Base-by-base conservation (phyloP, 192 early-diverging fungal genomes). In the Polychytrium aggregatum region DNA sequence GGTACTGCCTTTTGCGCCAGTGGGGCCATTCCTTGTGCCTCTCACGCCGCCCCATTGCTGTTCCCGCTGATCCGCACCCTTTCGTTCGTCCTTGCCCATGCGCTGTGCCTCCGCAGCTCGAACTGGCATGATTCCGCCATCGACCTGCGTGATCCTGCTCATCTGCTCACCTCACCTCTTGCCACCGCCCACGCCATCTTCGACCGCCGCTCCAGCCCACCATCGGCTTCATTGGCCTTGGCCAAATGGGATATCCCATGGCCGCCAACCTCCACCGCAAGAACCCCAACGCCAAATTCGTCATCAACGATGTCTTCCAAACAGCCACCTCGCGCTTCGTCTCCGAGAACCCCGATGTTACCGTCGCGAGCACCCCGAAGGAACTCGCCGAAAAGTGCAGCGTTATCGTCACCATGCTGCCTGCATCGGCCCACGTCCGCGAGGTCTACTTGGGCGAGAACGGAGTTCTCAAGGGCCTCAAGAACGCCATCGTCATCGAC, bases 351-450 rank as follows among this genome's bases (percentile, higher is more conserved):
- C 41, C 71, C 28, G 52, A 60, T 35, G 68, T 78, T 27, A 59
- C 59, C 22, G 56, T 68, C 17, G 87, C 79, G 8, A 59, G 57
- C n/a, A 78, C 70, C 1, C 83, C 85, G 2, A 53, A 63, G 17
- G 84, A 90, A 21, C 50, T 97, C 5, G 90, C 88, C 0, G 68
- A 72, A 47, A 51, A 73, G 13, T 55, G 58, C 13, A 73, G 77
- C 13, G 75, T 88, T 13, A 77, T 98, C 26, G 73, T 98, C 42
- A 95, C 95, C 0, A 95, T 92, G 79, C 69, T 98, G 14, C 95
- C 95, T 1, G 83, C 79, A 38, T 82, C 86, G 6, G 54, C 72
- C 20, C 85, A 92, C 47, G 91, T 96, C 7, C 63, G 76, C 42
- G 46, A 67, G 17, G 92, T 88, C 16, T 98, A 94, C 68, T 72